Evolutionary conservation across 148 eudicot genomes (phyloP), one percentile per base, ranked within the genome.

Genomic region (Vaccinium vitisidaea): DNA sequence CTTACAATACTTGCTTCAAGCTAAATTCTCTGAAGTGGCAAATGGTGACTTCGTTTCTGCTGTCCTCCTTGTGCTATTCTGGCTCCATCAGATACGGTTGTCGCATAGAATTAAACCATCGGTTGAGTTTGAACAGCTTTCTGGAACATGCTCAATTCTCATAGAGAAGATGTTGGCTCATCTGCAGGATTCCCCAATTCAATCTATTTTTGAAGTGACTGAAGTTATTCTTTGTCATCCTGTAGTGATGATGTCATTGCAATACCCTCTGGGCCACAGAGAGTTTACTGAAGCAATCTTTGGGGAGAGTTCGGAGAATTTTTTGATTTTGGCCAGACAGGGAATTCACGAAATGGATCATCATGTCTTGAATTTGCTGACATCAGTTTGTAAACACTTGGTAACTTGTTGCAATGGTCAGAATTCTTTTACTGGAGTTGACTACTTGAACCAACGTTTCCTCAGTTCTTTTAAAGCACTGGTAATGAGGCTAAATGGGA

Each of bases 171-270:
- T 91, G 83, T 70, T 94, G 84, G 87, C 85, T 63, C 84, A 84
- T 13, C 32, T 91, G 69, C 83, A 86, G 69, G 80, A 87, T 80
- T 84, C 82, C 36, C 89, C 83, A 19, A 75, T 80, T 82, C 84
- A 86, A 2, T 84, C 82, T 89, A 81, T 87, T 81, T 71, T 80
- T 49, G 90, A 94, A 84, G 91, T 94, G 43, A 88, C 90, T 43
- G 92, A 90, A 83, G 85, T 89, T 83, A 86, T 97, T 84, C 89
- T 94, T 82, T 82, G 79, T 76, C 98, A 97, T 85, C 98, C 99
- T 87, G 90, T 89, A 81, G 88, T 94, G 39, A 67, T 84, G 27
- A 79, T 88, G 80, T 87, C 94, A 18, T 67, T 97, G 82, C 90
- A 90, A 82, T 75, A 53, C 84, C 91, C 95, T 70, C 83, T 92